Percentiles rank a stretch among this genome's conserved stretches.
Evolutionary conservation across 2,329 filamentous ascomycete genomes (phyloP).

Genomic region (Aureobasidium lini): DNA sequence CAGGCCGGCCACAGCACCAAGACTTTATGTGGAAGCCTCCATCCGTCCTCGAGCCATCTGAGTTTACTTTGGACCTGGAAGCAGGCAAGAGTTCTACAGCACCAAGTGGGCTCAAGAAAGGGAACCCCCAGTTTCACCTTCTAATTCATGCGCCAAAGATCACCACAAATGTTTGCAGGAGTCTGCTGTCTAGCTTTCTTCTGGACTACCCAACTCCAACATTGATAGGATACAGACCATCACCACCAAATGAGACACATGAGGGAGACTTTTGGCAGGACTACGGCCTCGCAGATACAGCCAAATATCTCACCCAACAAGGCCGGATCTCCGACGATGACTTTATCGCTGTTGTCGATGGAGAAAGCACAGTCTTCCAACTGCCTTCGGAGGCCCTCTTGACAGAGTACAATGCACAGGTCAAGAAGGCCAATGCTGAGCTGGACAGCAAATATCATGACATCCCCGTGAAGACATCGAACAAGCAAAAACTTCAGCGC

Average conservation of each 20-base stretch:
- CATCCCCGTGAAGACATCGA: neutral
- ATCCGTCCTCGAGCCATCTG: neutral
- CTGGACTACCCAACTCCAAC: conserved; percentile 10
- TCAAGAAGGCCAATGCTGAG: neutral
- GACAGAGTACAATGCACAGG: neutral
- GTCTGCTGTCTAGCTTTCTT: conserved; percentile 1
- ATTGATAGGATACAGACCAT: conserved; percentile 3
- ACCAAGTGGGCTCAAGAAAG: conserved; percentile 6
- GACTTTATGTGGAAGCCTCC: conserved; percentile 9
- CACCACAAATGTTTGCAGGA: conserved; percentile 6
- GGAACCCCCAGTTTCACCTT: conserved; percentile 12
- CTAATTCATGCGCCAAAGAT: conserved; percentile 12
- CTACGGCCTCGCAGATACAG: conserved; percentile 3
- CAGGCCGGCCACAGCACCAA: neutral
- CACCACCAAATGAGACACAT: neutral
- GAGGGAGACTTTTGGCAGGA: conserved; percentile 9
- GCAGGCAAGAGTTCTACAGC: neutral
- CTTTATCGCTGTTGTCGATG: conserved; percentile 3
- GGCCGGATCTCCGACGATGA: neutral
- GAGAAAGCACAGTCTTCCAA: conserved; percentile 9
- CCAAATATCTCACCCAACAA: neutral
- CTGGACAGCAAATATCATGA: neutral
- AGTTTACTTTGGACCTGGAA: conserved; percentile 1
- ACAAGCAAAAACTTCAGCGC: conserved; percentile 2
- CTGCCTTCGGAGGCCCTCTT: conserved; percentile 5